Percentiles rank a stretch among this genome's conserved stretches.
phyloP scores from a whole-genome alignment of 495 filamentous ascomycete genomes.

The Glutinoglossum americanum region DNA sequence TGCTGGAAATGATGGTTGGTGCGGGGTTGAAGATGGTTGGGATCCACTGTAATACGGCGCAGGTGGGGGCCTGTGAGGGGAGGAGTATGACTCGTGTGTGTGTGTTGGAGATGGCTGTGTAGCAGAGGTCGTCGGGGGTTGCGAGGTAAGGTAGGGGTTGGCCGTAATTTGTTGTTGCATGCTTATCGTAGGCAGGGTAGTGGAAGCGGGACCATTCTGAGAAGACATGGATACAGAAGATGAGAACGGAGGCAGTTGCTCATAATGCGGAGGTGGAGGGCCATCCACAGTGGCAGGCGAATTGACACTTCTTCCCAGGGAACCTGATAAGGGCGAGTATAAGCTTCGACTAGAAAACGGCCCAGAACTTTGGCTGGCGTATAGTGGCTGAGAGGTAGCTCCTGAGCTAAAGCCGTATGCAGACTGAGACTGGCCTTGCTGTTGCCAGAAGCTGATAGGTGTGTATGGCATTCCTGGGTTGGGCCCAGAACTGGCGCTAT shows the following conservation, averaged over 20 bases:
- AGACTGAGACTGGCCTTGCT: slow-evolving; percentile 19
- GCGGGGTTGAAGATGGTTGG: slow-evolving; percentile 41
- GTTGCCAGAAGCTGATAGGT: slow-evolving; percentile 25
- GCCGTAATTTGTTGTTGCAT: slow-evolving; percentile 1
- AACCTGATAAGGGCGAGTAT: slow-evolving; percentile 30
- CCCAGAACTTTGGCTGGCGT: not conserved
- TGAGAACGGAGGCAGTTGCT: slow-evolving; percentile 37
- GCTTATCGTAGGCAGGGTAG: slow-evolving; percentile 8
- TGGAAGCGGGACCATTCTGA: slow-evolving; percentile 8
- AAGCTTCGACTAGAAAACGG: slow-evolving; percentile 24
- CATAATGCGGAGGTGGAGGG: slow-evolving; percentile 35
- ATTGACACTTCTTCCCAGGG: slow-evolving; percentile 21
- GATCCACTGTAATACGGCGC: slow-evolving; percentile 37
- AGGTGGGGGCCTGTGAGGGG: slow-evolving; percentile 30
- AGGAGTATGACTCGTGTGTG: slow-evolving; percentile 37
- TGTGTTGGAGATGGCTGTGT: slow-evolving; percentile 39
- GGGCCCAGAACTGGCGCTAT: slow-evolving; percentile 30
- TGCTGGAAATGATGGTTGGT: slow-evolving; percentile 33
- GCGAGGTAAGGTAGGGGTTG: slow-evolving; percentile 3
- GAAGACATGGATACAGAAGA: slow-evolving; percentile 27
- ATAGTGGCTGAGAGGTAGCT: slow-evolving; percentile 19
- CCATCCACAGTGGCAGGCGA: slow-evolving; percentile 28
- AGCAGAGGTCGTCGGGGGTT: slow-evolving; percentile 23
- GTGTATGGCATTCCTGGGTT: slow-evolving; percentile 24
- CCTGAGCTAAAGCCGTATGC: slow-evolving; percentile 26